Base-by-base conservation (phyloP, 2,329 filamentous ascomycete genomes). In the Claviceps sp. region DNA sequence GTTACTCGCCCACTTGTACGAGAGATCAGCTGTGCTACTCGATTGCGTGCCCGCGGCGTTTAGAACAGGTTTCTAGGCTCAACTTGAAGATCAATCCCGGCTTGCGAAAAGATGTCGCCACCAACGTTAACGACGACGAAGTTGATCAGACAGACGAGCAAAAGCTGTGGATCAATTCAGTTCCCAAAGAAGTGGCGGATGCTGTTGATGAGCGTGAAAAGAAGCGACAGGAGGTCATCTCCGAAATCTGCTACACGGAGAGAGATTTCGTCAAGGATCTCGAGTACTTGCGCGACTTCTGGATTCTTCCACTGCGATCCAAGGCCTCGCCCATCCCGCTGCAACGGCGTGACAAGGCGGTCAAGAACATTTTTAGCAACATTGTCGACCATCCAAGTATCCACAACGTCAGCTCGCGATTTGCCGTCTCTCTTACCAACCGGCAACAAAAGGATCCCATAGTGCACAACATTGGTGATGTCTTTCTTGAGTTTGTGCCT, bases 101-200 rank as follows among this genome's bases (percentile, higher is more conserved):
- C 54, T 73, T 98, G 60, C 88, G 87, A 66, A 78, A 78, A 58
- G 75, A 79, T 48, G 75, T 77, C 46, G 72, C 74, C 22, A 70
- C 74, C 14, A 71, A 72, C 40, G 65, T 77, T 74, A 64, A 93
- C 62, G 90, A 95, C 62, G 89, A 94, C 60, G 88, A 93, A 56
- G 73, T 67, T 43, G 86, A 90, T 54, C 85, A 93, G 61, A 88
- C 85, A 36, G 89, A 96, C 63, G 90, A 97, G 66, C 93, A 97
- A 72, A 97, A 97, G 68, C 78, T 98, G 40, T 98, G 93, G 93
- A 98, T 98, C 69, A 97, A 97, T 67, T 95, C 90, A 14, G 93
- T 98, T 38, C 88, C 90, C 1, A 93, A 95, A 67, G 93, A 97
- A 66, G 76, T 98, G 53, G 89, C 90, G 0, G 90, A 97, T 60